Percentiles rank a stretch among this genome's conserved stretches.
phyloP scores from a whole-genome alignment of 805 yeast genomes.

The Candida germanica region DNA sequence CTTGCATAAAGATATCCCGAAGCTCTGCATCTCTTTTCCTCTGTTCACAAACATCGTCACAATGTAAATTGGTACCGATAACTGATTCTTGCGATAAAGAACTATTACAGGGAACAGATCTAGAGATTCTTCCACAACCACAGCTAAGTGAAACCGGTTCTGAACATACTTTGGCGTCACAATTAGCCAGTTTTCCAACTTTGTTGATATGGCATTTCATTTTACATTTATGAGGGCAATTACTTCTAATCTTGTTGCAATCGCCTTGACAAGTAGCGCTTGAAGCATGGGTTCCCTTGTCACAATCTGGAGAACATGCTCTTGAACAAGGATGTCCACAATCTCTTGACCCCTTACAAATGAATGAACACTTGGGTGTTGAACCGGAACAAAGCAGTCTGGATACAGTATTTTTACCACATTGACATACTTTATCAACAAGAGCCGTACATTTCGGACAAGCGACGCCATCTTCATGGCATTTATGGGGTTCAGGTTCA shows the following conservation, averaged over 20 bases:
- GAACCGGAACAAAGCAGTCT: conserved; percentile 70
- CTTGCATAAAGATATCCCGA: conserved; percentile 55
- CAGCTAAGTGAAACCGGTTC: conserved; percentile 53
- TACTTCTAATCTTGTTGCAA: conserved; percentile 51
- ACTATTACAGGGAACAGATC: conserved; percentile 56
- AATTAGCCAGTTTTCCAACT: conserved; percentile 28
- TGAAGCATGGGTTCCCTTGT: conserved; percentile 52
- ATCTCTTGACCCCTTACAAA: conserved; percentile 28
- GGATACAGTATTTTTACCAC: conserved; percentile 54
- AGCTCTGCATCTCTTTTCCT: conserved; percentile 58
- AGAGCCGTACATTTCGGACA: conserved; percentile 77
- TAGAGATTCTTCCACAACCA: conserved; percentile 57
- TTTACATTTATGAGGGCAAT: conserved; percentile 70
- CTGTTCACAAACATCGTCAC: conserved; percentile 69
- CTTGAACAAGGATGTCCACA: conserved; percentile 50
- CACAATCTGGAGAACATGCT: conserved; percentile 60
- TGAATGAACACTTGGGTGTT: conserved; percentile 58
- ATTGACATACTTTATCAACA: conserved; percentile 56
- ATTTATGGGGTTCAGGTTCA: conserved; percentile 60
- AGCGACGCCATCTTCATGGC: conserved; percentile 56
- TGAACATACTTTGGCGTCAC: conserved; percentile 53
- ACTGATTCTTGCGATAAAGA: conserved; percentile 29
- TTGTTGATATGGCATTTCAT: conserved; percentile 60
- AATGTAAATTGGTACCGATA: conserved; percentile 44
- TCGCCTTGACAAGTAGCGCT: conserved; percentile 48